Evolutionary conservation across 2,329 filamentous ascomycete species (phyloP).

Genomic region (Pseudofabraea citricarpa): DNA sequence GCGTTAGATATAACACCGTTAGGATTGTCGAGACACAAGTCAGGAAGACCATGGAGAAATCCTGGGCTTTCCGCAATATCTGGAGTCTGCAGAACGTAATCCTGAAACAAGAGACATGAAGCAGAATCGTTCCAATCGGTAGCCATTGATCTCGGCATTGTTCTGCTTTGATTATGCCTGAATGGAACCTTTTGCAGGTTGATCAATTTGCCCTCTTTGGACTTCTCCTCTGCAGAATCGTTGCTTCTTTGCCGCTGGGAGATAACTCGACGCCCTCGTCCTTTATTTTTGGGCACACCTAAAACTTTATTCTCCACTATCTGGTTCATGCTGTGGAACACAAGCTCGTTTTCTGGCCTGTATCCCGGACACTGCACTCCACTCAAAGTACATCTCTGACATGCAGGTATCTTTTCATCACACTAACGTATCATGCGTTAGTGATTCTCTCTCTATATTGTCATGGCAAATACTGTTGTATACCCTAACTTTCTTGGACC

Average conservation of each 20-base stretch:
- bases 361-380: neutral
- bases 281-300: neutral
- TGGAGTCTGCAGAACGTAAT: neutral
- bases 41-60: conserved; percentile 3
- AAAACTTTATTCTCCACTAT: neutral
- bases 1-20: neutral
- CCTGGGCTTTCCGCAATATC: neutral
- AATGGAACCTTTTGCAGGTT: neutral
- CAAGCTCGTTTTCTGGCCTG: neutral
- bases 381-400: neutral
- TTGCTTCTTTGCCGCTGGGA: neutral
- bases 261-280: neutral
- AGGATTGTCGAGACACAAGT: neutral
- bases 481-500: neutral
- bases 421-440: neutral
- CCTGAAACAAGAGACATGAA: conserved; percentile 3
- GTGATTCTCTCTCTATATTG: neutral
- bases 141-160: neutral
- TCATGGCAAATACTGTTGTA: neutral
- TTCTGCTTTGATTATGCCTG: neutral
- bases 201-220: neutral
- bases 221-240: neutral
- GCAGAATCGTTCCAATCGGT: conserved; percentile 3
- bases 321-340: conserved; percentile 4
- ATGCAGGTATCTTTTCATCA: neutral